Percentiles rank a stretch among this genome's conserved stretches.
These are phyloP conservation scores for Cadophora sp. DNA, from an alignment of 2,329 filamentous ascomycete species.

Conservation along the genomic window DNA sequence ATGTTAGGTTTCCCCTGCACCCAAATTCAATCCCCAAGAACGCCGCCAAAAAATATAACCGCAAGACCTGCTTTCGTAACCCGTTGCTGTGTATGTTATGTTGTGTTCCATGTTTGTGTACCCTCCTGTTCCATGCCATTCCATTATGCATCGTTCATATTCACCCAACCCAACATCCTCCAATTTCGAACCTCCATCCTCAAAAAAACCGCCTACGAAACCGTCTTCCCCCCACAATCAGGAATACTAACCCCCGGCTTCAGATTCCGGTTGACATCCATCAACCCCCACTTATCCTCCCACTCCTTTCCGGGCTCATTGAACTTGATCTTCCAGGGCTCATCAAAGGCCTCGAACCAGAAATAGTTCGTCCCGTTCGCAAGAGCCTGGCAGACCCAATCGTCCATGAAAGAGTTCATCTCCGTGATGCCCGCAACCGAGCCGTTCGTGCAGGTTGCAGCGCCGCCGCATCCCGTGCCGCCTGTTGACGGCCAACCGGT, in stretches of 20 bases:
- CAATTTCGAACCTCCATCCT: not conserved
- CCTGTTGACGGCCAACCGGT: slow-evolving; percentile 90
- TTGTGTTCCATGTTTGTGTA: not conserved
- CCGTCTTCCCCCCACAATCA: slow-evolving; percentile 75
- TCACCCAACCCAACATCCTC: no score
- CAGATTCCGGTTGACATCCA: slow-evolving; percentile 84
- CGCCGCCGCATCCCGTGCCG: slow-evolving; percentile 76
- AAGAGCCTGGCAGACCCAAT: slow-evolving; percentile 83
- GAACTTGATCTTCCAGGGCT: slow-evolving; percentile 88
- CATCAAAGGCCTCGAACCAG: slow-evolving; percentile 97
- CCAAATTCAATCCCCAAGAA: not conserved
- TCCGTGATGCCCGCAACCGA: slow-evolving; percentile 80
- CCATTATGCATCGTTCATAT: not conserved
- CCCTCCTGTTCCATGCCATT: not conserved
- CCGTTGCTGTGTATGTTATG: not conserved
- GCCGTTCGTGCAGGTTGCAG: slow-evolving; percentile 65
- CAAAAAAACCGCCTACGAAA: slow-evolving; percentile 16
- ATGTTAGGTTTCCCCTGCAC: not conserved
- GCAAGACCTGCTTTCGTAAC: not conserved
- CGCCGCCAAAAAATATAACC: not conserved
- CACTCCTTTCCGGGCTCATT: slow-evolving; percentile 74
- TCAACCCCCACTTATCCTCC: slow-evolving; percentile 95
- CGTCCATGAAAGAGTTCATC: slow-evolving; percentile 85
- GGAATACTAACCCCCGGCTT: slow-evolving; percentile 87
- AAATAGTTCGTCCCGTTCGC: slow-evolving; percentile 90